phyloP scores from a whole-genome alignment of 768 basidiomycete genomes.

The Pholiota microspora region DNA sequence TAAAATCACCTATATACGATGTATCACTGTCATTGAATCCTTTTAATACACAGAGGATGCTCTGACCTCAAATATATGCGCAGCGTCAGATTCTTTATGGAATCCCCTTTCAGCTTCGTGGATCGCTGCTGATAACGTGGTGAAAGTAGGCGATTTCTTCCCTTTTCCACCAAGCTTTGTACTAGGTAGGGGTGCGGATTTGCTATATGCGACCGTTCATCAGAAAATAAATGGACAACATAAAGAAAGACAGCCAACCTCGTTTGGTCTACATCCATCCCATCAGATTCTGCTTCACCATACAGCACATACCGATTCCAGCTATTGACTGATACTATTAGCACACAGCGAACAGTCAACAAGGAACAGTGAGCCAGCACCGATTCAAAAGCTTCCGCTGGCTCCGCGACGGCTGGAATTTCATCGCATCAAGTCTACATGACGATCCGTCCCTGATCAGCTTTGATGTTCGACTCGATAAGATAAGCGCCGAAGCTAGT shows the following conservation, averaged over 20 bases:
- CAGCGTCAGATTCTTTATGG: conserved; percentile 25
- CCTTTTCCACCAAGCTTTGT: conserved; percentile 4
- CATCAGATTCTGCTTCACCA: conserved; percentile 33
- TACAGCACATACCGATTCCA: conserved; percentile 70
- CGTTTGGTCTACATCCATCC: conserved; percentile 24
- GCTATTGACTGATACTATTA: conserved; percentile 29
- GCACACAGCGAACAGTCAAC: background rate
- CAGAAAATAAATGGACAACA: too few species aligned
- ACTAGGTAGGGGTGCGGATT: background rate
- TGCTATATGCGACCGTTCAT: background rate
- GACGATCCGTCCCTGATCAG: background rate
- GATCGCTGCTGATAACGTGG: conserved; percentile 46
- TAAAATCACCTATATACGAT: conserved; percentile 67
- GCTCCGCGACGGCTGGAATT: conserved; percentile 69
- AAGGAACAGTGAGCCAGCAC: conserved; percentile 32
- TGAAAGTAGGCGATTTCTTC: conserved; percentile 24
- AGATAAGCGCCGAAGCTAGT: conserved; percentile 4
- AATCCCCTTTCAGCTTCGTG: conserved; percentile 53
- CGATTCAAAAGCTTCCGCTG: conserved; percentile 75
- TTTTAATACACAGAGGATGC: too few species aligned
- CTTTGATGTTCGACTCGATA: background rate
- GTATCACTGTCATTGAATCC: too few species aligned
- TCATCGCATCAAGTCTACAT: conserved; percentile 59
- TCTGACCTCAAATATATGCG: conserved; percentile 62
- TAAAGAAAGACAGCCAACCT: conserved; percentile 6